Percentiles rank a stretch among this genome's conserved stretches.
Conservation (phyloP, 306 rosid species). For the Sicyos baderoa region DNA sequence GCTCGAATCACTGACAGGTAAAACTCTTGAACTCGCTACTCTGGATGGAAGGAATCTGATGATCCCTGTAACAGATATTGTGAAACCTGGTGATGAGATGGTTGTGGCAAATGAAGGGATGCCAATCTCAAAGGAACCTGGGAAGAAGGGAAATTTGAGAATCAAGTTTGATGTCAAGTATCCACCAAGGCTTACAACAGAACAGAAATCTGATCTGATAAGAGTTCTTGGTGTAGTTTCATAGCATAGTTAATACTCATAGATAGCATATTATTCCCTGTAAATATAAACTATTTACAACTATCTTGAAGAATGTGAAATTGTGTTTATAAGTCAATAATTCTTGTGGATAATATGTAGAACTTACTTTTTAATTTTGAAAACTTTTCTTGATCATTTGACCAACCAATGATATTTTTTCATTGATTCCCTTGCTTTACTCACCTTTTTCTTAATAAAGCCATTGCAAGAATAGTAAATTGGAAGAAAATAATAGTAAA, state of each 20-base stretch:
- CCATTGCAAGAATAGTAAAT: too few species aligned
- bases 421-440: too few species aligned
- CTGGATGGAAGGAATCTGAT: constrained; percentile 68
- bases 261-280: constrained; percentile 18
- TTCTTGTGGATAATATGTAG: too few species aligned
- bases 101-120: constrained; percentile 75
- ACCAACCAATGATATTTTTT: too few species aligned
- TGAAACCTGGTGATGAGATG: constrained; percentile 63
- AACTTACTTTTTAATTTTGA: too few species aligned
- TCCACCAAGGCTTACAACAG: constrained; percentile 62
- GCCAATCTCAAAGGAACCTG: constrained; percentile 85
- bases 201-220: constrained; percentile 77
- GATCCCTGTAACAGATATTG: constrained; percentile 50
- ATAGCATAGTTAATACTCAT: constrained; percentile 28
- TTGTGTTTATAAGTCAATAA: background rate
- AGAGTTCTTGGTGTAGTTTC: constrained; percentile 65
- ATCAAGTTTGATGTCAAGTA: constrained; percentile 71
- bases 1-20: constrained; percentile 83
- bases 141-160: constrained; percentile 78
- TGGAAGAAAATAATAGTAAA: too few species aligned
- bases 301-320: constrained; percentile 14
- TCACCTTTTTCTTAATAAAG: too few species aligned
- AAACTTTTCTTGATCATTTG: background rate
- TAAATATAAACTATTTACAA: constrained; percentile 20
- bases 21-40: constrained; percentile 52